phyloP scores from a whole-genome alignment of 371 early-diverging fungal species.

The Mortierella sp. region DNA sequence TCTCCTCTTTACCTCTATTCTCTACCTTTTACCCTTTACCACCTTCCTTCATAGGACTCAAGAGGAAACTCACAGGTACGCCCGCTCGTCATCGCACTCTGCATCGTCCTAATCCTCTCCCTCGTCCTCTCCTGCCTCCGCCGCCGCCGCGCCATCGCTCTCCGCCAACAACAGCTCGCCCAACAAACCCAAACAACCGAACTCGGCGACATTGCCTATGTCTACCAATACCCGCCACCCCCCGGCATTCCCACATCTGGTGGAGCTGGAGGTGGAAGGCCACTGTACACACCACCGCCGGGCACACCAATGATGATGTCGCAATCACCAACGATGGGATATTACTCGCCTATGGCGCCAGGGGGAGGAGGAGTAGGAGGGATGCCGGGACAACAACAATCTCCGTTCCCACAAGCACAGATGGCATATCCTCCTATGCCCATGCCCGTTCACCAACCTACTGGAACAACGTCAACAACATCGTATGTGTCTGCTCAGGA shows the following conservation, averaged over 20 bases:
- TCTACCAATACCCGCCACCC: slow-evolving; percentile 21
- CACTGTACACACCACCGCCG: neutral
- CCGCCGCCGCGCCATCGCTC: neutral
- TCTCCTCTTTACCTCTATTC: neutral
- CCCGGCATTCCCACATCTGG: neutral
- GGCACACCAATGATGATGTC: neutral
- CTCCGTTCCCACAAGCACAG: neutral
- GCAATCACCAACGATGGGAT: neutral
- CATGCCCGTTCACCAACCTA: neutral
- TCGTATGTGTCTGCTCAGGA: slow-evolving; percentile 12
- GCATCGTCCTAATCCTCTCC: slow-evolving; percentile 16
- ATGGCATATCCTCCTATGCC: slow-evolving; percentile 28
- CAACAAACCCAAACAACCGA: slow-evolving; percentile 3
- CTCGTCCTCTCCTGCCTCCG: slow-evolving; percentile 14
- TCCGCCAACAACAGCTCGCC: neutral
- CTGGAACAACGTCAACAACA: neutral
- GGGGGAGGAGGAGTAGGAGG: neutral
- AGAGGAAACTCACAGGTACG: neutral
- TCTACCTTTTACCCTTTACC: neutral
- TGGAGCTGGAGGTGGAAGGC: neutral
- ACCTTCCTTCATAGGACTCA: neutral
- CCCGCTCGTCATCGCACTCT: slow-evolving; percentile 22
- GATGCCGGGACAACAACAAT: neutral
- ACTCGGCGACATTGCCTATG: slow-evolving; percentile 2
- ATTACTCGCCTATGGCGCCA: neutral